Evolutionary conservation across 129 eudicot genomes (phyloP), one percentile per base, ranked within the genome.

Genomic region (Tagetes patula): DNA sequence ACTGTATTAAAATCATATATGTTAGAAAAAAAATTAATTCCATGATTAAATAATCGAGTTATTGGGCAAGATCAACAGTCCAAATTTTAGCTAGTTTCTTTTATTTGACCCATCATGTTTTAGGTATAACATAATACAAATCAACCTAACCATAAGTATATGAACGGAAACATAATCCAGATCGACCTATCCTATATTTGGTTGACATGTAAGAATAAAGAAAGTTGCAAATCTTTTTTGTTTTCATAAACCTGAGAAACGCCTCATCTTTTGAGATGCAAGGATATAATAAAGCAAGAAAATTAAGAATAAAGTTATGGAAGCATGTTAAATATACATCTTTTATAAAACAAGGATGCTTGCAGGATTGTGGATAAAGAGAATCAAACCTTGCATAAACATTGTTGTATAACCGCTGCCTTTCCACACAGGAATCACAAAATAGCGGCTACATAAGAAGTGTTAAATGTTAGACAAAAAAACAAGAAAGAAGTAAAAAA

Each of bases 381-480:
- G 12, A 11, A 75, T 52, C 85, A 65, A 71, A 88, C 99, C 97
- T 94, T 94, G 99, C 71, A 82, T 76, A 78, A 90, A 94, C 97
- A 90, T 94, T 4, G 96, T 87, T 60, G 96, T 83, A 66, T 93
- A 90, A 66, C 96, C 98, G 69, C 89, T 90, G 85, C 96, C 96
- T 86, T 82, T 93, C 98, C 98, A 90, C 70, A 93, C 68, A 0
- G 98, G 96, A 77, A 93, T 64, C 78, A 87, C 98, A 77, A 90
- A 90, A 77, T 93, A 83, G 56, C 85, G 93, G 83, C 96, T 90
- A 66, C 85, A 82, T 32, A 13, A 77, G 27, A 70, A 53, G 37
- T 34, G 39, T 20, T n/a, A 8, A 59, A 39, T 6, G 6, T 78
- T 48, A 78, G 56, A 53, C 11, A 30, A 30, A 62, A 39, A n/a